Conservation (phyloP, 179 eudicot species). For the Drosera spatulata region DNA sequence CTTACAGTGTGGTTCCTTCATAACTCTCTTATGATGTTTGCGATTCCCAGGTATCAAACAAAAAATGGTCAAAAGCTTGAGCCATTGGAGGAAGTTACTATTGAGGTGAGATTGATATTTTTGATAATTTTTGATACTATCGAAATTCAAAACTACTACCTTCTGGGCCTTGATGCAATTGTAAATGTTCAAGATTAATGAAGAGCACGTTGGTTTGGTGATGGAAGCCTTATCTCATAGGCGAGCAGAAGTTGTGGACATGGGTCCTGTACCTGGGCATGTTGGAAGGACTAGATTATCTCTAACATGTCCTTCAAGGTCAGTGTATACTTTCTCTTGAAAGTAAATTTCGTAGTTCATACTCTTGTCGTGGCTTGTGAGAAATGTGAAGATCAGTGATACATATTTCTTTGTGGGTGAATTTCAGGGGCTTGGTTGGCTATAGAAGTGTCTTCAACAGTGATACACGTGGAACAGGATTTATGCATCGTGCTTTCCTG, state of each 20-base stretch:
- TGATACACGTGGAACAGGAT: constrained; percentile 95
- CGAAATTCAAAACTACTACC: too few relatives aligned
- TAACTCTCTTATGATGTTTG: neutral
- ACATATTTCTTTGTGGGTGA: neutral
- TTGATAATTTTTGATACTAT: too few relatives aligned
- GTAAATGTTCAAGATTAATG: constrained; percentile 46
- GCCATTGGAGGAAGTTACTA: constrained; percentile 97
- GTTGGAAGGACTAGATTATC: constrained; percentile 77
- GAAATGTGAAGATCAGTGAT: too few relatives aligned
- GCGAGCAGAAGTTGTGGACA: constrained; percentile 79
- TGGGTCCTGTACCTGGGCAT: constrained; percentile 95
- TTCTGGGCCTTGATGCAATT: neutral
- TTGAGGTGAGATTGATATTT: constrained; percentile 45
- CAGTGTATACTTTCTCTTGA: constrained; percentile 2
- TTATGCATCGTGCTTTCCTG: constrained; percentile 96
- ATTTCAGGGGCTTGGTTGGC: constrained; percentile 94
- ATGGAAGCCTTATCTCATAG: constrained; percentile 98
- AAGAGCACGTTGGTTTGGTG: constrained; percentile 85
- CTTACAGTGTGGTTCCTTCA: too few relatives aligned
- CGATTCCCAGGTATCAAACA: constrained; percentile 54
- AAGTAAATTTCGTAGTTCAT: too few relatives aligned
- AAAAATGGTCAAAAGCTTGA: constrained; percentile 71
- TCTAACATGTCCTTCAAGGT: constrained; percentile 98
- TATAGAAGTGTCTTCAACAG: constrained; percentile 96
- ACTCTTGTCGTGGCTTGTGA: too few relatives aligned